Evolutionary conservation across 2,329 filamentous ascomycete species (phyloP), one percentile per base, ranked within the genome.

Genomic region (Tolypocladium amazonense): DNA sequence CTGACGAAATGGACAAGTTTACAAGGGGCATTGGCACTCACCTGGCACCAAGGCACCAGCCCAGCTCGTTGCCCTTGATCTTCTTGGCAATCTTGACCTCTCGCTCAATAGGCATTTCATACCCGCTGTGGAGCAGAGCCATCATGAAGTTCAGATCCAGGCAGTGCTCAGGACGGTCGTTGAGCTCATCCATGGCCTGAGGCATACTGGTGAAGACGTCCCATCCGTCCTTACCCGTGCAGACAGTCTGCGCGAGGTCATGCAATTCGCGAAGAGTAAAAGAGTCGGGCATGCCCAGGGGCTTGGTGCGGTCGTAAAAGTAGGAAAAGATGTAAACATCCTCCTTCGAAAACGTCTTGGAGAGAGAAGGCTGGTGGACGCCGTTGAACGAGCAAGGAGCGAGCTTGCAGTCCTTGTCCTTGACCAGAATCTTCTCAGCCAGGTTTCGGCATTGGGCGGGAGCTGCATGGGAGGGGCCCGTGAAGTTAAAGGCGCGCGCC

Each of bases 51-150:
- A 99, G 81, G 77, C 93, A 97, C 94, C 94, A 99, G 45, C 94
- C 94, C 68, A 99, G 77, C 78, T 99, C 95, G 73, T 97, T 97
- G 60, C 87, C 87, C 79, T 95, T 93, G 71, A 99, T 96, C 82
- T 97, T 96, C 88, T 99, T 99, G 62, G 93, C 94, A 71, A 97
- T 96, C 81, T 90, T 93, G 65, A 99, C 92, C 75, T 99, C 94
- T 45, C 95, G 84, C 66, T 96, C 90, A 68, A 97, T 87, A 4
- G 93, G 93, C 91, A 99, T 97, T 66, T 97, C 94, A 70, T 99
- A 99, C 3, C 94, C 94, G 7, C 91, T 96, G 75, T 97, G 92
- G 59, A 97, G 78, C 60, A 99, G 80, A 33, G 90, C 90, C 68
- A 96, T 78, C 91, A 97, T 97, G 71, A 97, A 99, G 79, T 90